A percentile compares a stretch with the other conserved stretches of the same genome.
These are phyloP conservation scores for Actinomortierella wolfii DNA, from an alignment of 371 early-diverging fungal genomes.

Conservation along the genomic window DNA sequence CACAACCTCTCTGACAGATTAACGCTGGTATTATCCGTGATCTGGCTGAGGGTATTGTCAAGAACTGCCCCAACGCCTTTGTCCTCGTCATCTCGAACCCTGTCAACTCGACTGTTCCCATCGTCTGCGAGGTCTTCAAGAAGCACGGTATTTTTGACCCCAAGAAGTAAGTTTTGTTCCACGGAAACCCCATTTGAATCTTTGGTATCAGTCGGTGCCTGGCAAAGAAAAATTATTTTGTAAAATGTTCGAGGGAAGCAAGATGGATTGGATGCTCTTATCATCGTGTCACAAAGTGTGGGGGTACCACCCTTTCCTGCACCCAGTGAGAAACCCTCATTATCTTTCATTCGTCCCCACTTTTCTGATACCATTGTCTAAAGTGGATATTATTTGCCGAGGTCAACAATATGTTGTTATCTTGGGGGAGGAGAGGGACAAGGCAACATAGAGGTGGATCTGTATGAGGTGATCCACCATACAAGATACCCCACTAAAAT, in stretches of 20 bases:
- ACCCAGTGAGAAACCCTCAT: too few relatives aligned
- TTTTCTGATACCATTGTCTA: too few relatives aligned
- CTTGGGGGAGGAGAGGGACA: not conserved
- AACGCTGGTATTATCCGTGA: slow-evolving; percentile 87
- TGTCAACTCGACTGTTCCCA: slow-evolving; percentile 89
- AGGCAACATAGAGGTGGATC: too few relatives aligned
- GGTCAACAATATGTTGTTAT: slow-evolving; percentile 2
- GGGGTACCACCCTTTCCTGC: too few relatives aligned
- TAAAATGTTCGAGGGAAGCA: too few relatives aligned
- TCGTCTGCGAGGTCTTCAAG: slow-evolving; percentile 82
- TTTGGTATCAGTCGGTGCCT: too few relatives aligned
- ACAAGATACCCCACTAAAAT: not conserved
- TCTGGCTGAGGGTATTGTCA: slow-evolving; percentile 74
- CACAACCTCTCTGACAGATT: slow-evolving; percentile 43
- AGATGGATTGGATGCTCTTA: too few relatives aligned
- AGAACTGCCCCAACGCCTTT: slow-evolving; percentile 79
- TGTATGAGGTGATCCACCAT: slow-evolving; percentile 1
- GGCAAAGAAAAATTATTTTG: too few relatives aligned
- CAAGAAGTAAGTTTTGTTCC: slow-evolving; percentile 59
- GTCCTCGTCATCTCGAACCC: slow-evolving; percentile 86
- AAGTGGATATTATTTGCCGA: not conserved
- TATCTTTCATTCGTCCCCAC: too few relatives aligned
- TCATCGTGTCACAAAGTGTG: too few relatives aligned
- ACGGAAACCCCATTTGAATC: too few relatives aligned
- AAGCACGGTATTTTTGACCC: slow-evolving; percentile 87